Evolutionary conservation across 208 protist species (phyloP).

Genomic region (Trypanosoma mega): DNA sequence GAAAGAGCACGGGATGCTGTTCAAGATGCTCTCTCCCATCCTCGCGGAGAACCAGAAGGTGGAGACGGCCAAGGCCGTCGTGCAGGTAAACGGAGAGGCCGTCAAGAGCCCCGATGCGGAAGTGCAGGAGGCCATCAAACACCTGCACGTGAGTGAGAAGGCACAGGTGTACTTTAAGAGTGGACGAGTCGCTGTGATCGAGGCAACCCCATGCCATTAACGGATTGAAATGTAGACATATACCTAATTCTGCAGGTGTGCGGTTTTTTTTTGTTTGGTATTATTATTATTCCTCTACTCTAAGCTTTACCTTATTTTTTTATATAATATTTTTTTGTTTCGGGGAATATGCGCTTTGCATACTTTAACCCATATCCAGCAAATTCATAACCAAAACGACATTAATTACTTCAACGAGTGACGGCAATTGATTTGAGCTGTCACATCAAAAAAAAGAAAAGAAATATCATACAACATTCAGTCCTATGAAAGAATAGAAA

Average conservation of each 20-base stretch:
- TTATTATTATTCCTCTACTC: not conserved
- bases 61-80: conserved; percentile 21
- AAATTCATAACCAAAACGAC: too few relatives aligned
- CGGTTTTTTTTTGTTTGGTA: not conserved
- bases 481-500: too few relatives aligned
- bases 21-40: conserved; percentile 39
- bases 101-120: conserved; percentile 27
- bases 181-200: conserved; percentile 36
- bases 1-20: conserved; percentile 47
- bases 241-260: not conserved
- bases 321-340: too few relatives aligned
- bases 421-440: too few relatives aligned
- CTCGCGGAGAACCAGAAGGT: conserved; percentile 40
- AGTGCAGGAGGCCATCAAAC: conserved; percentile 27
- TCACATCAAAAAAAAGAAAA: too few relatives aligned
- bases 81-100: conserved; percentile 37
- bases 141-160: conserved; percentile 70
- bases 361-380: too few relatives aligned
- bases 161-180: conserved; percentile 53
- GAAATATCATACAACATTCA: too few relatives aligned
- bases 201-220: conserved; percentile 9
- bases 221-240: not conserved
- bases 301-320: too few relatives aligned
- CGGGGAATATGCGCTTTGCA: too few relatives aligned
- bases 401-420: too few relatives aligned